phyloP scores from a whole-genome alignment of 176 grass and related monocot species.

The Eragrostis curvula region DNA sequence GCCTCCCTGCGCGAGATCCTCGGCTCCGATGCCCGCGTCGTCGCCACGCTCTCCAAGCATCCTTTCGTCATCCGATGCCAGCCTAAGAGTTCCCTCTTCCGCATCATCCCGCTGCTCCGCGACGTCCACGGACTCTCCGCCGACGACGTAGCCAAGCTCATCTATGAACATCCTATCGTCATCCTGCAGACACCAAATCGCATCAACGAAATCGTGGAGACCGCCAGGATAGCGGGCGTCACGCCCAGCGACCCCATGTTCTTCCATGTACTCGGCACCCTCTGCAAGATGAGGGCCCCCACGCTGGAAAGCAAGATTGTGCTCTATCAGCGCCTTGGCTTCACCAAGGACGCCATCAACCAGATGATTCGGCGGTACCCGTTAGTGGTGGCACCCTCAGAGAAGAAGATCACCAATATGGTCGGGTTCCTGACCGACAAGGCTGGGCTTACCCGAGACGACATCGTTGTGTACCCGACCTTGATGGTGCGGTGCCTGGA shows the following conservation, averaged over 20 bases:
- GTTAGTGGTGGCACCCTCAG: neutral
- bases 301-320: slow-evolving; percentile 52
- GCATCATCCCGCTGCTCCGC: neutral
- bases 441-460: slow-evolving; percentile 23
- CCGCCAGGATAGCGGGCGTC: slow-evolving; percentile 33
- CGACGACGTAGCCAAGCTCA: slow-evolving; percentile 16
- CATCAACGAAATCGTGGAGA: slow-evolving; percentile 28
- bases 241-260: slow-evolving; percentile 14
- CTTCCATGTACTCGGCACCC: neutral
- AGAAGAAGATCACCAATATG: slow-evolving; percentile 7
- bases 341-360: neutral
- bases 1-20: slow-evolving; percentile 41
- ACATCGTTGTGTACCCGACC: neutral
- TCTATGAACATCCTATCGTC: slow-evolving; percentile 30
- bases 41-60: slow-evolving; percentile 12
- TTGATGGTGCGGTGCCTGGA: neutral
- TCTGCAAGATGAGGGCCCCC: slow-evolving; percentile 30
- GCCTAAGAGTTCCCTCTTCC: slow-evolving; percentile 17
- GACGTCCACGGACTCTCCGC: slow-evolving; percentile 32
- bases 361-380: slow-evolving; percentile 20
- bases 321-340: slow-evolving; percentile 30
- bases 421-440: slow-evolving; percentile 22
- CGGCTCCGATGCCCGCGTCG: slow-evolving; percentile 27
- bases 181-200: slow-evolving; percentile 17
- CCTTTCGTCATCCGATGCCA: slow-evolving; percentile 18